Percentiles rank a stretch among this genome's conserved stretches.
Evolutionary conservation across 257 asterid species (phyloP).

Genomic region (Plectranthus barbatus): DNA sequence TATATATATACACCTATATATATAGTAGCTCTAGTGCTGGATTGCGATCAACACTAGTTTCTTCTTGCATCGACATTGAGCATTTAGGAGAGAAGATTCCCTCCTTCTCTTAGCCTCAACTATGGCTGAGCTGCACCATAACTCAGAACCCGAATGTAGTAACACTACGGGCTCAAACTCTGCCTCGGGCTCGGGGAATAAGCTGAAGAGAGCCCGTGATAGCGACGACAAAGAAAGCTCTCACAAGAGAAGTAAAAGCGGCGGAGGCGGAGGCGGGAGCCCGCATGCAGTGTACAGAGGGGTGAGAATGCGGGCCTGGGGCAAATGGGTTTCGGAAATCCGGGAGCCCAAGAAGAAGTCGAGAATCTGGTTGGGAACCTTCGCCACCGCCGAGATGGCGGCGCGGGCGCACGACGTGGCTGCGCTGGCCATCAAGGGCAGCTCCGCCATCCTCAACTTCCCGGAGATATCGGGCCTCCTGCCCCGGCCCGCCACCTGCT

Average conservation of each 20-base stretch:
- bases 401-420: no score
- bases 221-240: not conserved
- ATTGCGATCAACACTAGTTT: not conserved
- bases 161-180: not conserved
- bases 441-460: slow-evolving; percentile 61
- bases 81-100: not conserved
- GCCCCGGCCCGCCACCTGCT: slow-evolving; percentile 60
- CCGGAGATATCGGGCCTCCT: slow-evolving; percentile 41
- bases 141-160: slow-evolving; percentile 25
- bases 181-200: not conserved
- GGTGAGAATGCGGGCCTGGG: slow-evolving; percentile 79
- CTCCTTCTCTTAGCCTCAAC: not conserved
- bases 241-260: not conserved
- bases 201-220: slow-evolving; percentile 18
- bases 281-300: slow-evolving; percentile 53
- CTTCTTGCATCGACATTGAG: not conserved
- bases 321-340: slow-evolving; percentile 83
- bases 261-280: no score
- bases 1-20: not conserved
- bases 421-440: slow-evolving; percentile 57
- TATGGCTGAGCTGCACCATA: slow-evolving; percentile 28
- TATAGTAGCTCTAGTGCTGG: not conserved
- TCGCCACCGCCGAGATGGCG: no score
- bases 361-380: no score
- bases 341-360: slow-evolving; percentile 71